Evolutionary conservation across 2,329 filamentous ascomycete genomes (phyloP), one percentile per base, ranked within the genome.

Genomic region (Thermochaetoides dissita): DNA sequence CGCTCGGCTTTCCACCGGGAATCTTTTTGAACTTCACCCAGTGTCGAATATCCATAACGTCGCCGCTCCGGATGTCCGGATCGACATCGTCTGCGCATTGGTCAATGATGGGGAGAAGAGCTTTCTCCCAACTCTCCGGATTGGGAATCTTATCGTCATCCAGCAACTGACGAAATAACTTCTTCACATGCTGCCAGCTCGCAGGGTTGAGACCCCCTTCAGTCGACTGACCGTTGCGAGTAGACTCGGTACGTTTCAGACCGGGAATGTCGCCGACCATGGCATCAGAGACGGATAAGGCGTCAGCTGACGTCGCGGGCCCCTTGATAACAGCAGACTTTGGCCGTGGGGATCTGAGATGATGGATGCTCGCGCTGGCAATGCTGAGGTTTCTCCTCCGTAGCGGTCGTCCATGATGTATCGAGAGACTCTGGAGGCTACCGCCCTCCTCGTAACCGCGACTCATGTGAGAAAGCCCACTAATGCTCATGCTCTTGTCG

Each of bases 21-120:
- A 98, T 91, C 57, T 93, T 94, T 59, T 98, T 98, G 30, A 98
- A 65, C 58, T 98, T 98, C 48, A 98, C 86, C 56, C 95, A 98
- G 58, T 96, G 88, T 3, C 91, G 76, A 46, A 98, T 91, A 58
- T 98, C 91, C 71, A 98, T 96, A 56, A 91, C 84, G 59, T 98
- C 91, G 29, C 87, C 88, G 42, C 77, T 75, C 43, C 87, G 81
- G 36, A 95, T 84, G 58, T 96, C 84, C 1, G 91, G 91, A 48
- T 93, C 83, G 3, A 98, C 88, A 56, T 96, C 91, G 50, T 95
- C 87, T 0, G 89, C 93, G 49, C 88, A 91, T 52, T 83, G 83
- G 17, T 95, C 68, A 12, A 98, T 70, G 40, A 98, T 93, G 0
- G 91, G 91, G 39, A 95, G 73, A 9, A 98, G 67, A 0, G 89